A percentile compares a stretch with the other conserved stretches of the same genome.
Conservation (phyloP, 345 rosid genomes). For the Salix brachista region DNA sequence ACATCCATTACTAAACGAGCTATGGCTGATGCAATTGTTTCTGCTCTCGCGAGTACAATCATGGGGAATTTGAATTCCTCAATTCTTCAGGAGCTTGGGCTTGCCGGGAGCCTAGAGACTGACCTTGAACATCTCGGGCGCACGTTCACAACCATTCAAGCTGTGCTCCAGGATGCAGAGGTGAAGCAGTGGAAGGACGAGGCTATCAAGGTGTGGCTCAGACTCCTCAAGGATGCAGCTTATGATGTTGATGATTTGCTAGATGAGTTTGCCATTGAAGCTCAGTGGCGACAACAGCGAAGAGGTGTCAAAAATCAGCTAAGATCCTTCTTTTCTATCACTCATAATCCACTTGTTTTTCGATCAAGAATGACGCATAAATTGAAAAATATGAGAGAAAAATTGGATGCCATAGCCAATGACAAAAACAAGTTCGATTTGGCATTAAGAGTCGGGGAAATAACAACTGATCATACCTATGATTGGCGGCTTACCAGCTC, state of each 20-base stretch:
- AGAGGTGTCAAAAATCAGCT: not conserved
- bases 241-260: conserved; percentile 11
- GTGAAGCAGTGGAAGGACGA: conserved; percentile 1
- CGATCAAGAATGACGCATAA: not conserved
- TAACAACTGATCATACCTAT: not conserved
- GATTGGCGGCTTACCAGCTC: conserved; percentile 1
- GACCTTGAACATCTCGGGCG: not conserved
- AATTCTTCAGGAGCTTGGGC: not conserved
- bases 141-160: not conserved
- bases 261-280: not conserved
- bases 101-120: not conserved
- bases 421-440: not conserved
- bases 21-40: conserved; percentile 7
- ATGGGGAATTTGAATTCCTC: not conserved
- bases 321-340: not conserved
- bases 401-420: conserved; percentile 4
- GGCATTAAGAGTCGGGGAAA: not conserved
- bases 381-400: not conserved
- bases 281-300: not conserved
- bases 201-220: not conserved
- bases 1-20: not conserved
- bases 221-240: not conserved
- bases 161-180: conserved; percentile 16
- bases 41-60: not conserved
- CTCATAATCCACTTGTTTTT: not conserved